Base-by-base conservation (phyloP, 73 alveolate species). In the Effrenium voratum region DNA sequence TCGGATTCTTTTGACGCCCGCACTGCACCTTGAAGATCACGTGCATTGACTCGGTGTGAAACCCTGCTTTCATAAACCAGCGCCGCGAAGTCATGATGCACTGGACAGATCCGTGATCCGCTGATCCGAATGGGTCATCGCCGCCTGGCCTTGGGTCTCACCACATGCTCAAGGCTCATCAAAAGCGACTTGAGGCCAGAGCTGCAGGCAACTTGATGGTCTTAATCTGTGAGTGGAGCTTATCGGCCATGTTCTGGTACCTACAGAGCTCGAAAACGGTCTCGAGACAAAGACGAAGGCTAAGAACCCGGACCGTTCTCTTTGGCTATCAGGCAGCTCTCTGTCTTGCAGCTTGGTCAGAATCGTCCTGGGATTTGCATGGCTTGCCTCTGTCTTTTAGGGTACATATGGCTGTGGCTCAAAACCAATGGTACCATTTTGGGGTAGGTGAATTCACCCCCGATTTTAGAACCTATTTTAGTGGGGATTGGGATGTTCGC, bases 161-260 rank as follows among this genome's bases (percentile, higher is more conserved):
- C 26, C 63, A 12, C 63, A 52, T 52, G 26, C 63, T 52, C 63
- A 8, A 52, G 8, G 26, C 8, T 52, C 8, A 86, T 82, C 22
- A 41, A 28, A 40, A 10, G 77, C 15, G 59, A 3, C 34, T 15
- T 36, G 87, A 44, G 66, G 59, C 87, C 28, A 30, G 73, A 45
- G 97, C 87, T 16, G 97, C 75, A 45, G n/a, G n/a, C 43, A 90
- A 44, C 63, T 90, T 90, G 97, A 90, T 90, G 97, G 97, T 76
- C 87, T 90, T 90, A 87, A 90, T 90, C 87, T 76, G 75, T 43
- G 36, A 52, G 87, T 90, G 97, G 76, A 90, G 66, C 97, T 90
- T 90, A 44, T 90, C 97, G 19, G 97, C 97, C 97, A 90, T 90
- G 34, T 86, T 87, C 50, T 90, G 97, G 55, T 90, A 90, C 97